Evolutionary conservation across 768 basidiomycete species (phyloP), one percentile per base, ranked within the genome.

Genomic region (Piloderma croceum): DNA sequence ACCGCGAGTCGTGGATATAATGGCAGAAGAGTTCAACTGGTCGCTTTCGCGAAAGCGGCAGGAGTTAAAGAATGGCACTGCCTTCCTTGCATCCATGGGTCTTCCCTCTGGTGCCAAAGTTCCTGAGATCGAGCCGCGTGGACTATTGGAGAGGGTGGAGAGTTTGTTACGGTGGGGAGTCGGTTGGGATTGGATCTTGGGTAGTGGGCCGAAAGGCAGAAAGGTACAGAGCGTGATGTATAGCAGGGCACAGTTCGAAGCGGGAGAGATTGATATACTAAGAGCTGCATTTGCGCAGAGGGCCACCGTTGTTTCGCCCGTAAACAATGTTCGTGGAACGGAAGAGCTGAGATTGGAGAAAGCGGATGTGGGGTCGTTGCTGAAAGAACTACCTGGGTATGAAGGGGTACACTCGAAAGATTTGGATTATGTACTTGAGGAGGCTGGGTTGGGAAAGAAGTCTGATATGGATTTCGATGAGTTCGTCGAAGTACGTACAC

Each of bases 1-100:
- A 37, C 92, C 93, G 3, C 74, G 75, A 22, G 83, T 99, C 36
- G 81, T 94, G 45, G 88, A 90, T 43, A 85, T 96, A 60, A 94
- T 97, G 91, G 76, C 77, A 4, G 74, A 74, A 12, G 91, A 97
- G 56, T 73, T 93, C 5, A 68, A 71, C 10, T 99, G 94, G 94
- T 71, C 73, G 44, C 59, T 63, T 20, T 50, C 67, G 12, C 74
- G 81, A 51, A 75, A 79, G 50, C 60, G 65, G 38, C 52, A 63
- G 41, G 86, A 97, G 61, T 66, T 83, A 41, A 61, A 66, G 23
- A 57, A 62, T 3, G 78, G 81, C 0, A 68, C 83, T 15, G 60
- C 57, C 31, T 94, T 90, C 66, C 71, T 96, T 29, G 70, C 68
- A 43, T 83, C 76, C 50, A 97, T 97, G 94, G 93, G 93, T 1